phyloP scores from a whole-genome alignment of 768 basidiomycete genomes.

The button mushroom (Agaricus bisporus) region DNA sequence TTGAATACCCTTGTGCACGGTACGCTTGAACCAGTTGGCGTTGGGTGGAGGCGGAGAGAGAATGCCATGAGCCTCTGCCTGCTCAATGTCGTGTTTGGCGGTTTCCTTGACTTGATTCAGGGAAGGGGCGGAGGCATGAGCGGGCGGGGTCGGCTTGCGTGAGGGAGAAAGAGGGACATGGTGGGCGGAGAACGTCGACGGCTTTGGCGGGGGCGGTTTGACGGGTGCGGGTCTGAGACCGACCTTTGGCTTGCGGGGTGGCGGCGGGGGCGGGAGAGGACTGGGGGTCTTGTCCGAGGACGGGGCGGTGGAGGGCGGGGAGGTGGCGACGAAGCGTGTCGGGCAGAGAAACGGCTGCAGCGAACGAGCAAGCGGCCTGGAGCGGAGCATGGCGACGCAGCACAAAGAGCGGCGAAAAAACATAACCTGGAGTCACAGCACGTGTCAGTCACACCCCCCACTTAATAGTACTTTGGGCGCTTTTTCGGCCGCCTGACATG shows the following conservation, averaged over 20 bases:
- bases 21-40: constrained; percentile 49
- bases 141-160: constrained; percentile 10
- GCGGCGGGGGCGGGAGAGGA: constrained; percentile 19
- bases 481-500: not conserved
- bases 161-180: constrained; percentile 15
- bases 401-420: not conserved
- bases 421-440: not conserved
- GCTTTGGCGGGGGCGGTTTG: constrained; percentile 23
- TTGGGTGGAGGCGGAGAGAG: constrained; percentile 57
- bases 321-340: constrained; percentile 12
- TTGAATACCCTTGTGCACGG: constrained; percentile 42
- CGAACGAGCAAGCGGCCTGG: not conserved
- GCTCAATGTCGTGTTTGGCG: constrained; percentile 54
- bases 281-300: constrained; percentile 1
- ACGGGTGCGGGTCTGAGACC: constrained; percentile 63
- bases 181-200: constrained; percentile 15
- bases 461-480: too few relatives aligned
- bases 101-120: constrained; percentile 38
- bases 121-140: constrained; percentile 18
- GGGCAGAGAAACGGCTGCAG: not conserved
- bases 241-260: constrained; percentile 41
- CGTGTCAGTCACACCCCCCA: not conserved
- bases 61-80: constrained; percentile 65
- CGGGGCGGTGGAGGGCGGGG: constrained; percentile 7
- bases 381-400: constrained; percentile 15